Percentiles rank a stretch among this genome's conserved stretches.
These are phyloP conservation scores for Scheffersomyces parashehatae DNA, from an alignment of 1,139 yeast genomes.

Conservation along the genomic window DNA sequence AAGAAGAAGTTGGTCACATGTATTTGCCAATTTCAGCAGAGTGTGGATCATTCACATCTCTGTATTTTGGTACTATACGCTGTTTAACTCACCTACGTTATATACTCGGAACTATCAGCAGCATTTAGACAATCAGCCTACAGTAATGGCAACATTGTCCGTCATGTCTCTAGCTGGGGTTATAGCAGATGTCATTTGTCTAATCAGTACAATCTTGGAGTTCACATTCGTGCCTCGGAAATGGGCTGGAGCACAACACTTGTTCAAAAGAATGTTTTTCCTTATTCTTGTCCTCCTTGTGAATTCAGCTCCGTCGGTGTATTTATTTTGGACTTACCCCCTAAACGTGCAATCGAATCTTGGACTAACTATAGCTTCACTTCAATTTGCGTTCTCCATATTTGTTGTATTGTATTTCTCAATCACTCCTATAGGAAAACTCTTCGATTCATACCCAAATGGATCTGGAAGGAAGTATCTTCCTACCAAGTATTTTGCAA, in stretches of 20 bases:
- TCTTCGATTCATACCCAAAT: conserved; percentile 32
- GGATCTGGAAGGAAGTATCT: conserved; percentile 25
- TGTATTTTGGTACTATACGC: conserved; percentile 60
- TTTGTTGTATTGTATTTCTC: conserved; percentile 45
- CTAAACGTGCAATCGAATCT: conserved; percentile 23
- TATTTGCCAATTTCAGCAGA: conserved; percentile 56
- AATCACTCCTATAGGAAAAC: conserved; percentile 43
- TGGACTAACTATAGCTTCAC: conserved; percentile 38
- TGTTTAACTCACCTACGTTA: conserved; percentile 54
- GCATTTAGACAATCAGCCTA: conserved; percentile 48
- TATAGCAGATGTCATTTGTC: conserved; percentile 43
- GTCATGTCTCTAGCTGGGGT: conserved; percentile 55
- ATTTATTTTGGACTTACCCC: conserved; percentile 31
- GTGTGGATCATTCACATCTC: conserved; percentile 64
- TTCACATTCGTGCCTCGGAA: conserved; percentile 51
- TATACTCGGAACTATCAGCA: conserved; percentile 52
- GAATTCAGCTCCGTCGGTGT: conserved; percentile 43
- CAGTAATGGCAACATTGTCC: conserved; percentile 44
- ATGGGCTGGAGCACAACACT: conserved; percentile 56
- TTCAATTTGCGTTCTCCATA: conserved; percentile 48
- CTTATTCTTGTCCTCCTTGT: conserved; percentile 28
- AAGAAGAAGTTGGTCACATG: conserved; percentile 60
- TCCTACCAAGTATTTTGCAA: conserved; percentile 37
- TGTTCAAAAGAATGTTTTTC: conserved; percentile 33
- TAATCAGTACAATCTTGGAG: conserved; percentile 47